These are phyloP conservation scores for Candida tibetensis DNA, from an alignment of 805 yeast species.

Conservation along the genomic window DNA sequence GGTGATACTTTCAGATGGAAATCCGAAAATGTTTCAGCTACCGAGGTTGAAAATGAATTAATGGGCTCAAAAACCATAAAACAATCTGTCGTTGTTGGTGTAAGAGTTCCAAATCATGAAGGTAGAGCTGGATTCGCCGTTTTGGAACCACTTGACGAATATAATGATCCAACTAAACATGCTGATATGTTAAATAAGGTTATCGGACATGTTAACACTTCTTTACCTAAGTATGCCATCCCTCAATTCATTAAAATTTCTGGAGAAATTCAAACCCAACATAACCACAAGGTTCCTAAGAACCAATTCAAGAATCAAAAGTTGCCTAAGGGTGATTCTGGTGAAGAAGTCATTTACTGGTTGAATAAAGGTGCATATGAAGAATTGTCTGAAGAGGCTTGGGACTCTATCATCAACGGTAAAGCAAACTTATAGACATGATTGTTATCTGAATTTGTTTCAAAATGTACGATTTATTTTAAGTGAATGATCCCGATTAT, in stretches of 20 bases:
- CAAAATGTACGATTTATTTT: background rate
- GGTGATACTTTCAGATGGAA: slow-evolving; percentile 98
- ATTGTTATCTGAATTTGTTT: background rate
- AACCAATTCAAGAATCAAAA: slow-evolving; percentile 63
- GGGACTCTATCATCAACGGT: slow-evolving; percentile 45
- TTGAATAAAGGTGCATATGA: slow-evolving; percentile 56
- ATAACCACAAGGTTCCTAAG: slow-evolving; percentile 80
- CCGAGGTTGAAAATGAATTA: slow-evolving; percentile 84
- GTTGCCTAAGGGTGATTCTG: slow-evolving; percentile 63
- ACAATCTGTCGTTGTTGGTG: slow-evolving; percentile 85
- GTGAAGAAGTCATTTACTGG: slow-evolving; percentile 68
- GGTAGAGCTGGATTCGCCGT: slow-evolving; percentile 94
- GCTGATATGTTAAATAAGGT: slow-evolving; percentile 30
- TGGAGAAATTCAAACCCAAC: slow-evolving; percentile 56
- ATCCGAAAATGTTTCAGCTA: slow-evolving; percentile 90
- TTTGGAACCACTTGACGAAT: slow-evolving; percentile 49
- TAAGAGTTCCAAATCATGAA: slow-evolving; percentile 79
- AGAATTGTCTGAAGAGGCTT: slow-evolving; percentile 53
- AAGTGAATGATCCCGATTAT: too few relatives aligned
- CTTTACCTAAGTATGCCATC: slow-evolving; percentile 79
- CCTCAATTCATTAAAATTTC: slow-evolving; percentile 80
- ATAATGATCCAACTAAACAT: slow-evolving; percentile 30
- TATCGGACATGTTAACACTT: slow-evolving; percentile 25
- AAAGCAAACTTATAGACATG: slow-evolving; percentile 32
- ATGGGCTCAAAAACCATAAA: slow-evolving; percentile 47